Percentiles rank a stretch among this genome's conserved stretches.
Evolutionary conservation across 495 filamentous ascomycete species (phyloP).

Genomic region (Tuber magnatum): DNA sequence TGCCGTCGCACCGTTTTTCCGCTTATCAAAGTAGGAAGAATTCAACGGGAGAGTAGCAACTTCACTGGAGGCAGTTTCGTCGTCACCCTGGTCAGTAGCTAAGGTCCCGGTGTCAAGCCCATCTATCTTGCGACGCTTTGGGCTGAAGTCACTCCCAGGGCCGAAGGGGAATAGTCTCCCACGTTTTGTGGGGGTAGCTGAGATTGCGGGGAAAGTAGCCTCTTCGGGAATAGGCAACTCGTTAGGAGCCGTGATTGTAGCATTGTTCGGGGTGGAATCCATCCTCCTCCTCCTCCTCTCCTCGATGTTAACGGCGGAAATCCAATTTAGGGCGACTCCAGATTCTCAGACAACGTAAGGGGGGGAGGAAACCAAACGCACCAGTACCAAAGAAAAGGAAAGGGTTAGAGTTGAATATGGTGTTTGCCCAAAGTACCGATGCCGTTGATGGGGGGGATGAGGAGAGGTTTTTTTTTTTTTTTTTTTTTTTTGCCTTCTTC

Average conservation of each 20-base stretch:
- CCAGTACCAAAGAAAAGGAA: neutral
- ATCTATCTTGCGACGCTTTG: conserved; percentile 39
- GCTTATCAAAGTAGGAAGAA: conserved; percentile 23
- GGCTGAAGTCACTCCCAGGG: conserved; percentile 20
- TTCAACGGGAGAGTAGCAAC: conserved; percentile 54
- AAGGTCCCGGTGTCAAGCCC: conserved; percentile 36
- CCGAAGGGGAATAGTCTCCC: conserved; percentile 34
- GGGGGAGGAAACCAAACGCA: neutral
- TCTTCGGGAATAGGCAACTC: neutral
- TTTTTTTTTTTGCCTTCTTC: neutral
- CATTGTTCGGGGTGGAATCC: neutral
- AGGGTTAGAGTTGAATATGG: neutral
- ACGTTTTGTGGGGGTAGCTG: neutral
- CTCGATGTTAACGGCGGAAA: neutral
- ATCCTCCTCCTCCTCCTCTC: neutral
- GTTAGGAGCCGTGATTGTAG: neutral
- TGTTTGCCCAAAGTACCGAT: neutral
- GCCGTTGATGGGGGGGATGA: neutral
- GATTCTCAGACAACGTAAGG: neutral
- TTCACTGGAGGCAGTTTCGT: conserved; percentile 52
- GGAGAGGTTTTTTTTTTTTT: neutral
- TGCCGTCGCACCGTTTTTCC: conserved; percentile 11
- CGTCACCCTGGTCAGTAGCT: conserved; percentile 50
- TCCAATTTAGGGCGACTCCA: neutral
- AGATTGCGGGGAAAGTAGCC: neutral